Evolutionary conservation across 306 rosid species (phyloP), one percentile per base, ranked within the genome.

Genomic region (Herpetospermum pedunculosum): DNA sequence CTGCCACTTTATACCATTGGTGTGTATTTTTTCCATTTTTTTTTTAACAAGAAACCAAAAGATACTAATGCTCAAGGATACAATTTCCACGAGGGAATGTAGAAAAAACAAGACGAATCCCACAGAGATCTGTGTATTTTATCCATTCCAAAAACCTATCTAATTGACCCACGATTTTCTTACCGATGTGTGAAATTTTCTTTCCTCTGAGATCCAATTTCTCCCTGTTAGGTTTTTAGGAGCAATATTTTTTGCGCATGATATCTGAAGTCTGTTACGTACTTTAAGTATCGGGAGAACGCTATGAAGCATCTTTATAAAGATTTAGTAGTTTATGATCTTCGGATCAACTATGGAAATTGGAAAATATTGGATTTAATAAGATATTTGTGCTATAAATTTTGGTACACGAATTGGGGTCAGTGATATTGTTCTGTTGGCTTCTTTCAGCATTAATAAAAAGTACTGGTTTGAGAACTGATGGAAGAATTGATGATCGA

Each of bases 1-100:
- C 88, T 94, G 81, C 99, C 99, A 59, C 83, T 94, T 30, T 94
- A 94, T 80, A 91, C 95, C 38, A 92, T 91, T 29, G 99, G 97
- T 94, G 88, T 49, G 82, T 77, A 38, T 34, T 70, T 38, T 44
- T 16, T 70, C 28, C 14, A 15, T 29, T n/a, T n/a, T n/a, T n/a
- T n/a, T n/a, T n/a, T n/a, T n/a, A n/a, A n/a, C n/a, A n/a, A n/a
- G n/a, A n/a, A n/a, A n/a, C n/a, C n/a, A n/a, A n/a, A n/a, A n/a
- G n/a, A n/a, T n/a, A n/a, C n/a, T n/a, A n/a, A n/a, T n/a, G n/a
- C n/a, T n/a, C n/a, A n/a, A n/a, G n/a, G n/a, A n/a, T n/a, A n/a
- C n/a, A n/a, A n/a, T n/a, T n/a, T n/a, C n/a, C n/a, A n/a, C n/a
- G n/a, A n/a, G n/a, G n/a, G n/a, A n/a, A n/a, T n/a, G n/a, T n/a